These are phyloP conservation scores for Gaertneriomyces semiglobifer DNA, from an alignment of 192 early-diverging fungal genomes.

Conservation along the genomic window DNA sequence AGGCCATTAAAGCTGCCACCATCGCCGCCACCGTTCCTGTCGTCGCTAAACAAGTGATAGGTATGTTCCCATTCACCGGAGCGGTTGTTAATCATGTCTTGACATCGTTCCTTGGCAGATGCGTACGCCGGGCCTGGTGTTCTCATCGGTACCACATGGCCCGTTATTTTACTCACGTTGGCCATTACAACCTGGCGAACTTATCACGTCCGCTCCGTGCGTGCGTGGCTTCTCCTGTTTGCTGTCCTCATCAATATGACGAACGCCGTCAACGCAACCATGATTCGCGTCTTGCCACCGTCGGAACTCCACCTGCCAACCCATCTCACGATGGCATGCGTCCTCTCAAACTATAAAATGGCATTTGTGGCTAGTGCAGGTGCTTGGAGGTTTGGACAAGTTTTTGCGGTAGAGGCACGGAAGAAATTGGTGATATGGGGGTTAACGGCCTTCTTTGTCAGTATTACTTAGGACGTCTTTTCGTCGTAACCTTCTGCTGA, in stretches of 20 bases:
- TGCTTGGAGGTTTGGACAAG: constrained; percentile 12
- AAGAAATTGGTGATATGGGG: neutral
- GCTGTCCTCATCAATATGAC: constrained; percentile 1
- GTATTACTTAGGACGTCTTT: neutral
- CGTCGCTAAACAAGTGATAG: neutral
- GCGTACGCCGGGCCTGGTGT: constrained; percentile 10
- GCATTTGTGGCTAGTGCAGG: constrained; percentile 5
- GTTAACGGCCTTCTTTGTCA: constrained; percentile 1
- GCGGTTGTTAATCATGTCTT: neutral
- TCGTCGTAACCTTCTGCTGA: too few species aligned
- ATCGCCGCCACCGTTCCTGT: neutral
- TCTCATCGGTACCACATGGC: constrained; percentile 2
- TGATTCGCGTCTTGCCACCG: neutral
- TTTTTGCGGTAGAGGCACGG: neutral
- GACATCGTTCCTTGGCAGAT: neutral
- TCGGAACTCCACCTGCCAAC: neutral
- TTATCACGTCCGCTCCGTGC: neutral
- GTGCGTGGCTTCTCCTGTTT: neutral
- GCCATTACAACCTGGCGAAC: neutral
- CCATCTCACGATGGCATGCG: neutral
- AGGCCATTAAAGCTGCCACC: neutral
- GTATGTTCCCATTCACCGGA: neutral
- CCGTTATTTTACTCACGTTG: neutral
- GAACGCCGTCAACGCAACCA: neutral
- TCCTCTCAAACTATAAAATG: constrained; percentile 4